Evolutionary conservation across 805 yeast genomes (phyloP).

Genomic region (Wickerhamiella kurtzmanii): DNA sequence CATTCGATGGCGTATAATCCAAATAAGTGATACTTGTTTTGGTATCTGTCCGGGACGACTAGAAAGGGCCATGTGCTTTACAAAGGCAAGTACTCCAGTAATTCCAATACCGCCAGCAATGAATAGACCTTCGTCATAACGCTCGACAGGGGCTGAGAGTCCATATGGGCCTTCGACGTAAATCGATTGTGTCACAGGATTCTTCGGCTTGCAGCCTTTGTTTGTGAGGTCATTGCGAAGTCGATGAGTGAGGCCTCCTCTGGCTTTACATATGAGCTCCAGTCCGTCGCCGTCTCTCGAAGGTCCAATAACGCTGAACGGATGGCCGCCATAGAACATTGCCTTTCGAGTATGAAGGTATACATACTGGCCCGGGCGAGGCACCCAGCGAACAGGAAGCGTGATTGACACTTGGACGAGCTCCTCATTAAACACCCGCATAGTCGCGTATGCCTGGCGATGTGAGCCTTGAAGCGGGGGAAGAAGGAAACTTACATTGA

Average conservation of each 20-base stretch:
- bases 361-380: constrained; percentile 49
- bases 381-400: constrained; percentile 41
- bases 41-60: constrained; percentile 8
- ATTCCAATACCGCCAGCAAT: constrained; percentile 57
- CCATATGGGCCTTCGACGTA: constrained; percentile 56
- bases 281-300: constrained; percentile 31
- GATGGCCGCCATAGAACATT: constrained; percentile 55
- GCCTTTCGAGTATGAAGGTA: constrained; percentile 37
- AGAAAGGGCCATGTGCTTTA: constrained; percentile 21
- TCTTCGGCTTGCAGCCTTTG: constrained; percentile 23
- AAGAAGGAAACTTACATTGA: constrained; percentile 23
- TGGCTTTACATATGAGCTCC: constrained; percentile 37
- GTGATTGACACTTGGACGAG: constrained; percentile 38
- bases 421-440: constrained; percentile 31
- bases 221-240: constrained; percentile 27
- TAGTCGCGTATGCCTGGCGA: constrained; percentile 26
- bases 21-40: constrained; percentile 18
- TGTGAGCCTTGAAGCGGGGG: constrained; percentile 28
- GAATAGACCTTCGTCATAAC: constrained; percentile 36
- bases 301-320: constrained; percentile 41
- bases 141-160: constrained; percentile 32
- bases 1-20: constrained; percentile 22
- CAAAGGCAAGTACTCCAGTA: constrained; percentile 41
- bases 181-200: constrained; percentile 29
- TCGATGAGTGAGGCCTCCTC: constrained; percentile 39